These are phyloP conservation scores for Aegilops bicornis DNA, from an alignment of 176 grass and related monocot species.

Conservation along the genomic window DNA sequence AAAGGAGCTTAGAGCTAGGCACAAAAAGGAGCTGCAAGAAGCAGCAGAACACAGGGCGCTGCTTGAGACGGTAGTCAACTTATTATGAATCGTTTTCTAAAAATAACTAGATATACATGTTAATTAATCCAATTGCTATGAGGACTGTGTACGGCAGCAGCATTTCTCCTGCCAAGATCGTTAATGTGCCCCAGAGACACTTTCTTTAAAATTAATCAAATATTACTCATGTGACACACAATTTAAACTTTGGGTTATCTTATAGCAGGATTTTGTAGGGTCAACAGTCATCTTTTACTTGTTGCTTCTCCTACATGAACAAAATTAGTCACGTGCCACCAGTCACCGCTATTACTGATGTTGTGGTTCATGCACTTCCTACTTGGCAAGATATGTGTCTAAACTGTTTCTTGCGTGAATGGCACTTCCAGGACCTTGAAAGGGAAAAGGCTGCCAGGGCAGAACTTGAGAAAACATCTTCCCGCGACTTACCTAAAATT, in stretches of 20 bases:
- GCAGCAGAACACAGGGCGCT: constrained; percentile 71
- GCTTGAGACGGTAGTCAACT: constrained; percentile 73
- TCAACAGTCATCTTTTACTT: neutral
- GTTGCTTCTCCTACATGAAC: neutral
- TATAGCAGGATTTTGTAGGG: neutral
- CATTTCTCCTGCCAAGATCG: constrained; percentile 17
- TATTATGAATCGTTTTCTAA: neutral
- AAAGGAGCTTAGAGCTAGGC: constrained; percentile 77
- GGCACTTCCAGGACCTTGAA: constrained; percentile 77
- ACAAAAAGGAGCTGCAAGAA: constrained; percentile 90
- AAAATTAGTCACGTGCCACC: neutral
- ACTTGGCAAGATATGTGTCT: constrained; percentile 16
- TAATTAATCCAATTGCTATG: constrained; percentile 18
- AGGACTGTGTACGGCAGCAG: neutral
- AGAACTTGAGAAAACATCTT: constrained; percentile 79
- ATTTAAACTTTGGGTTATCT: constrained; percentile 5
- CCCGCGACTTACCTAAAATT: constrained; percentile 56
- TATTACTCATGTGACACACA: constrained; percentile 8
- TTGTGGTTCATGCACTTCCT: neutral
- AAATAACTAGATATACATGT: neutral
- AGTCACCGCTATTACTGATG: neutral
- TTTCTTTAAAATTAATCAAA: neutral
- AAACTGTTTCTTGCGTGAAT: constrained; percentile 19
- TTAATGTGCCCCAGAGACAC: neutral
- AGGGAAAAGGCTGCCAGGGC: constrained; percentile 72